Evolutionary conservation across 106 monocot genomes (phyloP).

Genomic region (Agapanthus africanus): DNA sequence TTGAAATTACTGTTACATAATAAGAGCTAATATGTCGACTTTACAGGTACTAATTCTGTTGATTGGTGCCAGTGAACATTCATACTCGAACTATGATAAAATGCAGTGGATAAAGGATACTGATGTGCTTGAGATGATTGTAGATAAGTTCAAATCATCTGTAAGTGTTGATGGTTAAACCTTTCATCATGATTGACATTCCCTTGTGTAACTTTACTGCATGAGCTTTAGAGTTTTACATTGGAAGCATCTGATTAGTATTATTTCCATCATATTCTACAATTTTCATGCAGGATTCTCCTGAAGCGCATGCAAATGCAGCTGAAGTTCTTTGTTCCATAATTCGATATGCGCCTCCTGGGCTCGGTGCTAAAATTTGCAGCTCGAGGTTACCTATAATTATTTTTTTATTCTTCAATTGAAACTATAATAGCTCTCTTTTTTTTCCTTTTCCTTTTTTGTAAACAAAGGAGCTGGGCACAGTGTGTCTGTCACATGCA

Average conservation of each 20-base stretch:
- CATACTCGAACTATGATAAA: conserved; percentile 56
- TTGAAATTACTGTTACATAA: not conserved
- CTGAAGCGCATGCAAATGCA: conserved; percentile 89
- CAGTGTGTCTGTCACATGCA: not conserved
- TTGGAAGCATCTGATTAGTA: not conserved
- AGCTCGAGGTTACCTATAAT: conserved; percentile 50
- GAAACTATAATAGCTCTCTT: no score
- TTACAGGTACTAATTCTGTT: conserved; percentile 72
- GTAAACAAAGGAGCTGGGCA: not conserved
- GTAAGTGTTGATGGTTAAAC: conserved; percentile 44
- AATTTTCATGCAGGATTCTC: conserved; percentile 46
- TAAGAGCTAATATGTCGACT: conserved; percentile 2
- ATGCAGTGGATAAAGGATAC: conserved; percentile 73
- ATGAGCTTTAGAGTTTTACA: no score
- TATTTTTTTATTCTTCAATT: not conserved
- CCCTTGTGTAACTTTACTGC: no score
- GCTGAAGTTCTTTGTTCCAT: conserved; percentile 82
- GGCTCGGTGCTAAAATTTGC: conserved; percentile 71
- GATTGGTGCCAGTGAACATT: conserved; percentile 85
- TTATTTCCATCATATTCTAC: not conserved
- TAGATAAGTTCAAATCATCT: conserved; percentile 86
- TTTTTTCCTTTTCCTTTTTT: not conserved
- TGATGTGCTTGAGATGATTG: conserved; percentile 85
- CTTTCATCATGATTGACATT: not conserved
- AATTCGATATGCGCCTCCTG: conserved; percentile 76